Base-by-base conservation (phyloP, 805 yeast species). In the Citeromyces matritensis region DNA sequence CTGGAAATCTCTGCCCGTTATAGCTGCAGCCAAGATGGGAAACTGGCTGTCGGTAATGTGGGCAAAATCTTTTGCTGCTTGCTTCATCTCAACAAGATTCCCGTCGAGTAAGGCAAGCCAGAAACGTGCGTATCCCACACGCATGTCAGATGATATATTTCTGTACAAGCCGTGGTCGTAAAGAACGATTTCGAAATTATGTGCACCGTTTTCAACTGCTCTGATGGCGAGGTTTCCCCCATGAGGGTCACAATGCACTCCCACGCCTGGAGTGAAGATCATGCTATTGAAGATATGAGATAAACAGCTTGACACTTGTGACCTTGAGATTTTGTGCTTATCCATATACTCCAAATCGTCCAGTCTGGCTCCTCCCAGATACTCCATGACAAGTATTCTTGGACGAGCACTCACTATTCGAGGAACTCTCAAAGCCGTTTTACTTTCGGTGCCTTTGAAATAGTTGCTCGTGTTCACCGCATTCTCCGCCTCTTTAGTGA, bases 161-260 rank as follows among this genome's bases (percentile, higher is more conserved):
- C 99, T 64, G 50, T 91, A 91, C 12, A 91, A 60, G 0, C 98
- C 99, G 51, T 91, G 98, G 54, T 91, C 99, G 49, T 84, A 93
- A 12, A 91, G 60, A 5, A 91, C 62, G 32, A 91, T 82, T 51
- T 91, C 98, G 49, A 91, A 91, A 48, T 88, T 86, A 47, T 77
- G 84, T 4, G 27, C 17, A 21, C 58, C 8, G 6, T 25, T 11
- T 12, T 3, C 29, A 13, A 15, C 53, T 23, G 63, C 55, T 34
- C 85, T 60, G 14, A 91, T 83, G 0, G 97, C 95, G 36, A 91
- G 58, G 45, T 91, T 91, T 0, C 99, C 99, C 8, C 94, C 95
- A 50, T 91, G 99, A 1, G 98, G 98, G 50, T 91, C 99, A 57
- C 98, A 91, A 50, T 91, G 99, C 27, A 91, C 69, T 1, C 88